Conservation (phyloP, 495 filamentous ascomycete species). For the Penicillium crystallinum region DNA sequence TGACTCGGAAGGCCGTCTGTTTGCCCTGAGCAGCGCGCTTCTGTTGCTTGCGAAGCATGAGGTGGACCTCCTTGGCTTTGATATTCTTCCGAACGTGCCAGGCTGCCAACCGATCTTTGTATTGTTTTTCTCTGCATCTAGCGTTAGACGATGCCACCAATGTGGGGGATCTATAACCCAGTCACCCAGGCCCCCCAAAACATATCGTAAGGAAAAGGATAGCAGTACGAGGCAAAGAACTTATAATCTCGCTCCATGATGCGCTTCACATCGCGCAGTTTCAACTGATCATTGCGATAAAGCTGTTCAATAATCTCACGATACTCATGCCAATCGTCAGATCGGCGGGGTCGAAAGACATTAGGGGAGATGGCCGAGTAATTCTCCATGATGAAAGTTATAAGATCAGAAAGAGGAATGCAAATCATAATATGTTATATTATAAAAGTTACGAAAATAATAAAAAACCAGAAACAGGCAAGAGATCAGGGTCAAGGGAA, state of each 20-base stretch:
- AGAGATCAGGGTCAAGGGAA: slow-evolving; percentile 17
- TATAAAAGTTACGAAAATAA: not conserved
- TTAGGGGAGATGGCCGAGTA: slow-evolving; percentile 15
- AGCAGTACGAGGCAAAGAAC: slow-evolving; percentile 38
- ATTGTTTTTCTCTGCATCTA: slow-evolving; percentile 40
- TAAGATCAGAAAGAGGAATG: not conserved
- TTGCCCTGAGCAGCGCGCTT: slow-evolving; percentile 41
- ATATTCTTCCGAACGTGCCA: slow-evolving; percentile 44
- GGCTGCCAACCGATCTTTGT: slow-evolving; percentile 42
- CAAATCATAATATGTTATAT: slow-evolving; percentile 1
- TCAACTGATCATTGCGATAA: slow-evolving; percentile 40
- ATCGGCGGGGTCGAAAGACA: slow-evolving; percentile 36
- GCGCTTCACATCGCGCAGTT: slow-evolving; percentile 39
- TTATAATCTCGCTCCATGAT: slow-evolving; percentile 41
- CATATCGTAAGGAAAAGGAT: slow-evolving; percentile 13
- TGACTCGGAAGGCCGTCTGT: slow-evolving; percentile 37
- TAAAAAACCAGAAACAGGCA: not conserved
- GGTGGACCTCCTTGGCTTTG: slow-evolving; percentile 39
- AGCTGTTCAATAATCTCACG: slow-evolving; percentile 37
- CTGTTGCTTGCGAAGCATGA: slow-evolving; percentile 42
- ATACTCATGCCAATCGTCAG: slow-evolving; percentile 41
- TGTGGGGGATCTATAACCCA: not conserved
- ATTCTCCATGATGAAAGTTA: slow-evolving; percentile 13
- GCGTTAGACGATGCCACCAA: slow-evolving; percentile 11
- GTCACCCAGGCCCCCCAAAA: no score